Percentiles rank a stretch among this genome's conserved stretches.
Evolutionary conservation across 306 rosid species (phyloP).

Genomic region (Pyrus pyrifolia): DNA sequence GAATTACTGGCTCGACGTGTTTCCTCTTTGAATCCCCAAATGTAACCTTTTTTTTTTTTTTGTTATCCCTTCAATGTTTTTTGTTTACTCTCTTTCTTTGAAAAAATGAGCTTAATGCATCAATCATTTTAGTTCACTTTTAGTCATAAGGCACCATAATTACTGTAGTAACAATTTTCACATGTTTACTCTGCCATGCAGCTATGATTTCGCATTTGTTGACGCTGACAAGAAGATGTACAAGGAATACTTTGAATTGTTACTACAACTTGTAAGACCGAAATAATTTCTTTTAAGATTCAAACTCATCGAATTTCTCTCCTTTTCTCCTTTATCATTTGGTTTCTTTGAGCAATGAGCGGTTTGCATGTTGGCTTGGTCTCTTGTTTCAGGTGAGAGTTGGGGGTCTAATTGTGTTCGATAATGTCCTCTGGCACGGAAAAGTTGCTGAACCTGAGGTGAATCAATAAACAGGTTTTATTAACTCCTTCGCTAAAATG

Average conservation of each 20-base stretch:
- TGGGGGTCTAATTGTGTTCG: slow-evolving; percentile 81
- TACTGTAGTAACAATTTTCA: slow-evolving; percentile 12
- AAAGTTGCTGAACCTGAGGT: slow-evolving; percentile 87
- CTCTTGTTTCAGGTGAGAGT: slow-evolving; percentile 59
- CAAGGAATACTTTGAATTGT: slow-evolving; percentile 63
- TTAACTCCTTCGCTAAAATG: slow-evolving; percentile 3
- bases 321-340: not conserved
- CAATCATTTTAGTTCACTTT: not conserved
- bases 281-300: not conserved
- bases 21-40: not conserved
- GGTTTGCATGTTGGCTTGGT: not conserved
- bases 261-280: slow-evolving; percentile 67
- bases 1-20: not conserved
- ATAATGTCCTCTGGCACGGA: slow-evolving; percentile 96
- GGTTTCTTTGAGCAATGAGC: not conserved
- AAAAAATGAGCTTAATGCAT: not conserved
- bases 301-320: not conserved
- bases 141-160: not conserved
- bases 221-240: slow-evolving; percentile 95
- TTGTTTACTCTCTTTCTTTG: not conserved
- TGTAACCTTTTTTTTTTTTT: not conserved
- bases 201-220: slow-evolving; percentile 89
- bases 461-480: slow-evolving; percentile 3
- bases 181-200: slow-evolving; percentile 20
- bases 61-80: not conserved